Evolutionary conservation across 495 filamentous ascomycete species (phyloP).

Genomic region (Aspergillus asperescens): DNA sequence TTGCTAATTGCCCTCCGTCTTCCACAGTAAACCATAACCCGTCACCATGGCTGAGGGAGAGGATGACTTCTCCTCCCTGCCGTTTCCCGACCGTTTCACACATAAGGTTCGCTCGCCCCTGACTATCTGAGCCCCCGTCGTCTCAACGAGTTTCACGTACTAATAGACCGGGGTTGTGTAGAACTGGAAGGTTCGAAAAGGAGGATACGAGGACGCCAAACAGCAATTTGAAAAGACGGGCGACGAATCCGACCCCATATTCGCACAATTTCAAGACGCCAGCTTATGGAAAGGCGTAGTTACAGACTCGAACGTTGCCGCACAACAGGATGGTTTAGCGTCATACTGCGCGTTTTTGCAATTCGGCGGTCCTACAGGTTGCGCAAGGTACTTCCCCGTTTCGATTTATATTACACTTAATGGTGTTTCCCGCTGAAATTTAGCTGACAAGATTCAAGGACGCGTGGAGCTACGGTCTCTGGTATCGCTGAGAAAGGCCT

Average conservation of each 20-base stretch:
- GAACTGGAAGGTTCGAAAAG: constrained; percentile 97
- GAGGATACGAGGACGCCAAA: constrained; percentile 88
- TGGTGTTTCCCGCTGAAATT: neutral
- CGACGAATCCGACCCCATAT: constrained; percentile 81
- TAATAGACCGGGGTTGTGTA: constrained; percentile 32
- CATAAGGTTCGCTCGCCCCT: constrained; percentile 64
- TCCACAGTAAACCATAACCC: constrained; percentile 10
- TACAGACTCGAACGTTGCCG: constrained; percentile 93
- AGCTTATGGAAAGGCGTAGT: constrained; percentile 88
- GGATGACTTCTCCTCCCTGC: constrained; percentile 78
- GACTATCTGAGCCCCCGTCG: neutral
- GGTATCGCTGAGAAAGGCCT: constrained; percentile 90
- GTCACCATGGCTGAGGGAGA: constrained; percentile 53
- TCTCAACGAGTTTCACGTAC: neutral
- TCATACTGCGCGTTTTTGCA: constrained; percentile 86
- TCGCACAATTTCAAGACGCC: constrained; percentile 81
- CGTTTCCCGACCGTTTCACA: constrained; percentile 73
- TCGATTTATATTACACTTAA: constrained; percentile 2
- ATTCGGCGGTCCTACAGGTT: constrained; percentile 73
- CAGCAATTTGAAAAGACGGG: constrained; percentile 79
- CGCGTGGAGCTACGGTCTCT: constrained; percentile 65
- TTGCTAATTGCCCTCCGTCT: neutral
- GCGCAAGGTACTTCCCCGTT: constrained; percentile 53
- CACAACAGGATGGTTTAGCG: constrained; percentile 86
- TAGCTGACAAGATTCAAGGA: constrained; percentile 42